Evolutionary conservation across 2,329 filamentous ascomycete genomes (phyloP), one percentile per base, ranked within the genome.

Genomic region (Colletotrichum sp.): DNA sequence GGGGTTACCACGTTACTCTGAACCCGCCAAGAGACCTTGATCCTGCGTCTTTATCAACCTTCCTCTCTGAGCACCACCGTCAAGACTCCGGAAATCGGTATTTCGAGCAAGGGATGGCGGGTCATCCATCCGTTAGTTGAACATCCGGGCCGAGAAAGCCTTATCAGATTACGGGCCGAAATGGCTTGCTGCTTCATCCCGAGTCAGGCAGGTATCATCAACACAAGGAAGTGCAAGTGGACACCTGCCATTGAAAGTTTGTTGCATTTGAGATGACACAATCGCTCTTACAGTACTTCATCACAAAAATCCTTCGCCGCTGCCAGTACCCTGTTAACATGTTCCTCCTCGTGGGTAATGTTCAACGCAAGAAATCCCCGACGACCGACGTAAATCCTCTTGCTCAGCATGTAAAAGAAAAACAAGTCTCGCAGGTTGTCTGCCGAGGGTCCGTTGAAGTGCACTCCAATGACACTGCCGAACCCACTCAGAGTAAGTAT

Each of bases 281-380:
- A 26, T 62, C 59, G 16, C 18, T 15, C 15, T 18, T 44, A 76
- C 13, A 77, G 16, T 0, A 77, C n/a, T 15, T 76, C 65, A 1
- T 16, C 24, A 30, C 73, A 76, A n/a, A 78, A 78, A 0, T 69
- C 65, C 2, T 34, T 39, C 6, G 73, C 76, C 2, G 4, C 71
- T 15, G 22, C 44, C 3, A 78, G 5, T 3, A 78, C 24, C 3
- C 34, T 34, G 6, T 66, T 22, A 1, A 72, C 26, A 48, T 78
- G 77, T 24, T 77, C 75, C 26, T 75, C 68, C 28, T 55, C 32
- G 16, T 78, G 77, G 5, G 75, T 77, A 9, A 77, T 57, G 26
- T 77, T 78, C 60, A 78, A 18, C 3, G 77, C 75, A 1, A 75
- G 36, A 18, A 78, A 78, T 3, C 77, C 77, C 9, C 77, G 77